A percentile compares a stretch with the other conserved stretches of the same genome.
Evolutionary conservation across 2,329 filamentous ascomycete species (phyloP).

Genomic region (Neophaeococcomyces mojaviensis): DNA sequence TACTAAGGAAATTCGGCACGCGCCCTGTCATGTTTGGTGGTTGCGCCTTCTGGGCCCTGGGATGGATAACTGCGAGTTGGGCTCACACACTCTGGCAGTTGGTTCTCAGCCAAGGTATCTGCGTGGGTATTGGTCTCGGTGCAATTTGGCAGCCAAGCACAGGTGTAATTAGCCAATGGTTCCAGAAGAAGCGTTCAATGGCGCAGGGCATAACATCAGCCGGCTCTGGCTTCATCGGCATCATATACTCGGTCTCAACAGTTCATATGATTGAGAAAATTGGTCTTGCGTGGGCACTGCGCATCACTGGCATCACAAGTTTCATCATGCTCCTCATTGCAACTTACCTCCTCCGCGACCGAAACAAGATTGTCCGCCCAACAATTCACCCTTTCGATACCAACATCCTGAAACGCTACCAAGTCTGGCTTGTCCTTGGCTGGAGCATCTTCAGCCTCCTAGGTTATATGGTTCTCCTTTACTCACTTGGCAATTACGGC

Average conservation of each 20-base stretch:
- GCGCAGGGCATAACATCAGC: constrained; percentile 27
- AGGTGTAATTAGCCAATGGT: constrained; percentile 27
- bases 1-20: constrained; percentile 20
- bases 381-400: constrained; percentile 22
- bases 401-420: constrained; percentile 17
- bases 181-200: constrained; percentile 26
- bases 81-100: constrained; percentile 23
- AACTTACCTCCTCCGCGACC: constrained; percentile 24
- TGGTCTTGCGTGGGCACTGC: constrained; percentile 25
- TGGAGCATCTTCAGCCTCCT: constrained; percentile 42
- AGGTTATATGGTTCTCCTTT: constrained; percentile 42
- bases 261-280: constrained; percentile 26
- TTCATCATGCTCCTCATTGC: constrained; percentile 22
- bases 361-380: constrained; percentile 23
- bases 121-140: constrained; percentile 25
- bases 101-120: constrained; percentile 25
- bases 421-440: constrained; percentile 22
- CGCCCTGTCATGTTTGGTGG: constrained; percentile 23
- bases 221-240: constrained; percentile 26
- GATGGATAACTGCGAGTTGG: constrained; percentile 26
- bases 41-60: constrained; percentile 17
- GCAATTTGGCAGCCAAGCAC: constrained; percentile 23
- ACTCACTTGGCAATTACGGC: constrained; percentile 39
- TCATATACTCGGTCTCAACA: constrained; percentile 25
- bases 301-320: constrained; percentile 26